A percentile compares a stretch with the other conserved stretches of the same genome.
Conservation (phyloP, 164 flowering plant genomes). For the Vitis vinifera region ASM3070453v1 NC_081809.1:18635501-18636000, state of each 20-base stretch:
- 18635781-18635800: slow-evolving; percentile 90
- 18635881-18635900: slow-evolving; percentile 93
- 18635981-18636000: slow-evolving; percentile 93
- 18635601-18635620: slow-evolving; percentile 74
- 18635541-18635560: slow-evolving; percentile 96
- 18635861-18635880: slow-evolving; percentile 99
- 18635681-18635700: slow-evolving; percentile 90
- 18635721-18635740: slow-evolving; percentile 90
- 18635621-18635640: slow-evolving; percentile 99
- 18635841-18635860: slow-evolving; percentile 80
- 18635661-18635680: slow-evolving; percentile 76
- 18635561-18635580: slow-evolving; percentile 99
- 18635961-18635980: slow-evolving; percentile 82
- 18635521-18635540: slow-evolving; percentile 97
- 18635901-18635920: slow-evolving; percentile 69
- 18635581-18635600: slow-evolving; percentile 93
- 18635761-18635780: slow-evolving; percentile 96
- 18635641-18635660: slow-evolving; percentile 98
- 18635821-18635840: slow-evolving; percentile 69
- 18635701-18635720: slow-evolving; percentile 70
- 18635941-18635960: slow-evolving; percentile 95
- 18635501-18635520: slow-evolving; percentile 75
- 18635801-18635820: slow-evolving; percentile 49
- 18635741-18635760: slow-evolving; percentile 95
- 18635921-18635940: slow-evolving; percentile 90